Percentiles rank a stretch among this genome's conserved stretches.
phyloP scores from a whole-genome alignment of 2,329 filamentous ascomycete species.

The Scedosporium minutisporum region DNA sequence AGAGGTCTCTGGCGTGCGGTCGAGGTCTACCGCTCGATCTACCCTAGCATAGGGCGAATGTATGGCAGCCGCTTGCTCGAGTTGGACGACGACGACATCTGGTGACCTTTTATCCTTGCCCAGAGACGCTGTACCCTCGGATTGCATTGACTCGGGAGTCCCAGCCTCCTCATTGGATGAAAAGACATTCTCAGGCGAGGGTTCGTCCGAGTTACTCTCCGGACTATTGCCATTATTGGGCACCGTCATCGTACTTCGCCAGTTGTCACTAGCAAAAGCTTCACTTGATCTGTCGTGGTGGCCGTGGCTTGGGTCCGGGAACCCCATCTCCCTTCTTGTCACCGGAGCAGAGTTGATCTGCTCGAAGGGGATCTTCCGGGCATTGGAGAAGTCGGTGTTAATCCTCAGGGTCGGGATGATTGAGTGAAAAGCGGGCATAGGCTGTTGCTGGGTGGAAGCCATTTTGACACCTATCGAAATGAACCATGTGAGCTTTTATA shows the following conservation, averaged over 20 bases:
- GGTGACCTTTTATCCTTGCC: neutral
- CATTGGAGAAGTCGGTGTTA: neutral
- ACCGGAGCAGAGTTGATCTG: constrained; percentile 5
- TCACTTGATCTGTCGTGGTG: neutral
- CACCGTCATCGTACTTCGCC: constrained; percentile 1
- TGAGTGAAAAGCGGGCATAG: neutral
- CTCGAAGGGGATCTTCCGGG: neutral
- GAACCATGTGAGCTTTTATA: neutral
- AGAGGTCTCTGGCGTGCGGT: neutral
- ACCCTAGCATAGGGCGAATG: neutral
- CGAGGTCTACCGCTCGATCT: neutral
- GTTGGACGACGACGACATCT: neutral
- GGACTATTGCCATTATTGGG: neutral
- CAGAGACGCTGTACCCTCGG: neutral
- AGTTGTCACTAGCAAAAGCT: constrained; percentile 5
- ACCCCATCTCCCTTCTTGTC: neutral
- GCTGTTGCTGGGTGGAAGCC: constrained; percentile 1
- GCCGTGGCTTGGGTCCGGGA: neutral
- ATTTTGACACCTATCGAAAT: neutral
- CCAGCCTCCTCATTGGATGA: neutral
- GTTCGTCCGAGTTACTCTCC: neutral
- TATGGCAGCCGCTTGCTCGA: neutral
- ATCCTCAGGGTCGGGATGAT: neutral
- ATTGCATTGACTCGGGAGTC: neutral
- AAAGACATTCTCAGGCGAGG: constrained; percentile 1